Base-by-base conservation (phyloP, 768 basidiomycete genomes). In the Paxillus involutus region DNA sequence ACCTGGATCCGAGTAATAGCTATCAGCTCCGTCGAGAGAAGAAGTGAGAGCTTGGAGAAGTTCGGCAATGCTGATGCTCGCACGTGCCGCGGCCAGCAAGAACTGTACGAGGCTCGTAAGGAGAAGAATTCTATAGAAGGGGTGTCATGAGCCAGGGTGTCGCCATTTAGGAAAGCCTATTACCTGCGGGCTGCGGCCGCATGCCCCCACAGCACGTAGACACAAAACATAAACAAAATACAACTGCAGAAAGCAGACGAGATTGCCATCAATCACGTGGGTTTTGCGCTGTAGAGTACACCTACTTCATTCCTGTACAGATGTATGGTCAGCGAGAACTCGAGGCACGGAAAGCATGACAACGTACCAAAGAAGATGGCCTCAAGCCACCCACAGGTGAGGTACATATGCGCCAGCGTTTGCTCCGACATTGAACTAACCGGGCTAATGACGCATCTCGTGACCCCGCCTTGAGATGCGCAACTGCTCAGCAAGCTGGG, bases 331-430 rank as follows among this genome's bases (percentile, higher is more conserved):
- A 40, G 39, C 17, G n/a, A 6, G 39, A 40, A 19, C n/a, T 11
- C 39, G 9, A 2, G 30, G 26, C 19, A 24, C 1, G 9, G 35
- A 51, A 21, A 6, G 4, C 4, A 17, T 6, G 39, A 14, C 36
- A 36, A 55, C 64, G n/a, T 41, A 65, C 64, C 64, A 9, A 62
- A 39, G 32, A 67, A 50, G 24, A 67, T 45, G 5, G 32, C 30
- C 35, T 67, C 63, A 3, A 55, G 4, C 40, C 35, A 47, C 3
- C 49, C 51, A 3, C 57, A 14, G 3, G 29, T 42, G 43, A 65
- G 42, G 42, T 44, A 9, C 21, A 57, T 33, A n/a, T 47, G 47
- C 4, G 49, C 51, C 14, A 44, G n/a, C 32, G 58, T 6, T 6
- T 37, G 33, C 21, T 6, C 4, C 63, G 64, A 64, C 37, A 17